These are phyloP conservation scores for Leccinum subfulvum DNA, from an alignment of 1,284 basidiomycete species.

Conservation along the genomic window DNA sequence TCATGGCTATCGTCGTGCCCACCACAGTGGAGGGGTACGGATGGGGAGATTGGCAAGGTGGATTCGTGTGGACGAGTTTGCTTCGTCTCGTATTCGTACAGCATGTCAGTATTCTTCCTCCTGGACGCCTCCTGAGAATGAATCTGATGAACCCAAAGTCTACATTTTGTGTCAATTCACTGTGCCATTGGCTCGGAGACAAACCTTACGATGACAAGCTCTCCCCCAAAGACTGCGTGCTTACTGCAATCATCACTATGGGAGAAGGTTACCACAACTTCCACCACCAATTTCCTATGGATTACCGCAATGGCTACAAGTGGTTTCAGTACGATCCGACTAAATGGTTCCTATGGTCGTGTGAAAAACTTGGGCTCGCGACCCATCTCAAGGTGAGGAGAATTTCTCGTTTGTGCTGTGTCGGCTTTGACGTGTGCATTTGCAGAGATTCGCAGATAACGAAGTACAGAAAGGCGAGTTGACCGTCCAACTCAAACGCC, in stretches of 20 bases:
- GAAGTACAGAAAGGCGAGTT: constrained; percentile 87
- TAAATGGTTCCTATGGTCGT: constrained; percentile 84
- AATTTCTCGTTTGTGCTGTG: background rate
- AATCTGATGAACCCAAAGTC: constrained; percentile 45
- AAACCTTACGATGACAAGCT: constrained; percentile 91
- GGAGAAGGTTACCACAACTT: constrained; percentile 97
- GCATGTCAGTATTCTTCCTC: constrained; percentile 59
- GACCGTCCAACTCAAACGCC: constrained; percentile 84
- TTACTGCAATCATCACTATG: constrained; percentile 84
- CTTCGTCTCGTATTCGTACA: constrained; percentile 81
- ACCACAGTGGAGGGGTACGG: constrained; percentile 70
- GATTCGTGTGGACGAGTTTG: constrained; percentile 79
- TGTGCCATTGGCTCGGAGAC: constrained; percentile 90
- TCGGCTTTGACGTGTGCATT: background rate
- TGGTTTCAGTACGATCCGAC: constrained; percentile 87
- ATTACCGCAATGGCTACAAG: constrained; percentile 79
- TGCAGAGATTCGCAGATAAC: constrained; percentile 77
- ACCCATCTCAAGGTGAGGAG: constrained; percentile 69
- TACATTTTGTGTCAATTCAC: constrained; percentile 90
- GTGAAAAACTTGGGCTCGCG: constrained; percentile 67
- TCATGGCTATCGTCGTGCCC: constrained; percentile 73
- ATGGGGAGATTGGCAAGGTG: constrained; percentile 82
- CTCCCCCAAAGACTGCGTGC: constrained; percentile 78
- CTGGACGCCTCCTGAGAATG: background rate
- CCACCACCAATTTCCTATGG: constrained; percentile 87